Conservation (phyloP, 176 grass and related monocot genomes). For the Aechmea fasciata region DNA sequence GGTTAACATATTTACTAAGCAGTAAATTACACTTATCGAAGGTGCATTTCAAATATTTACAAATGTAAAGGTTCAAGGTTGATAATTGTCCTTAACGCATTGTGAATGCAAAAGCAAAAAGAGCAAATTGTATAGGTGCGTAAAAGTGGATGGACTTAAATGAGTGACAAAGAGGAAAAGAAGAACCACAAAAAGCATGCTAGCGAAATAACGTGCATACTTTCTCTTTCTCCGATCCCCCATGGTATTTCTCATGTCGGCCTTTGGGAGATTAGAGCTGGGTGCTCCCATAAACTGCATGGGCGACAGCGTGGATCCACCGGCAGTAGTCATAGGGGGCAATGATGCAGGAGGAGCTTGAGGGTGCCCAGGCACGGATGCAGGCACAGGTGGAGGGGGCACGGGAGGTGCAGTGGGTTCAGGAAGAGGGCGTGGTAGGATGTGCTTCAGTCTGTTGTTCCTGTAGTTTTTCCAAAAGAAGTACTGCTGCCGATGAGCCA, state of each 20-base stretch:
- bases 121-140: neutral
- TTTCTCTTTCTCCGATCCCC: conserved; percentile 95
- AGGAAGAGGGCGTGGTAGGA: conserved; percentile 76
- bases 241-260: conserved; percentile 72
- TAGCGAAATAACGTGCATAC: conserved; percentile 36
- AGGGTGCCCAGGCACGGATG: conserved; percentile 19
- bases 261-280: conserved; percentile 51
- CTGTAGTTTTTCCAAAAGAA: conserved; percentile 99
- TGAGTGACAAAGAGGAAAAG: conserved; percentile 7
- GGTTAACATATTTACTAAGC: conserved; percentile 10
- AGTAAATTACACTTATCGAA: neutral
- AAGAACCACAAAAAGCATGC: neutral
- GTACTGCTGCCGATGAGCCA: conserved; percentile 93
- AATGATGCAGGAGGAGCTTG: conserved; percentile 29
- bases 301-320: conserved; percentile 48
- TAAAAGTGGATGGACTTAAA: conserved; percentile 9
- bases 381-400: conserved; percentile 28
- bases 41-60: neutral
- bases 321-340: conserved; percentile 36
- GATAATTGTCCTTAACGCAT: neutral
- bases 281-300: conserved; percentile 83
- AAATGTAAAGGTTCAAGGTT: neutral
- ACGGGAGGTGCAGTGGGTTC: conserved; percentile 38
- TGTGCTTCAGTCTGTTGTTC: conserved; percentile 97
- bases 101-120: neutral